phyloP scores from a whole-genome alignment of 1,284 basidiomycete genomes.

The Mycena citricolor region DNA sequence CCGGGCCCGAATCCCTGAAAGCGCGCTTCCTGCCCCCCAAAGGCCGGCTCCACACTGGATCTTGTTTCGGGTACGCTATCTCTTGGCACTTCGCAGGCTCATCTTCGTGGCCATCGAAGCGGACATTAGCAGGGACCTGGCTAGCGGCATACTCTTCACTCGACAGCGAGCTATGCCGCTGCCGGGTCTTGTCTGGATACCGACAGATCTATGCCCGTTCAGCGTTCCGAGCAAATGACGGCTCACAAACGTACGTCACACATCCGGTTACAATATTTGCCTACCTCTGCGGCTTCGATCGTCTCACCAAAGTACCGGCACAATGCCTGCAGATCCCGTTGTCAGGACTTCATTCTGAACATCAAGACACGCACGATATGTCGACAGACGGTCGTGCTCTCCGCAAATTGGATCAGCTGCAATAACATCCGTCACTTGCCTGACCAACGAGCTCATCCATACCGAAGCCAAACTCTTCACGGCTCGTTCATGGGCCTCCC shows the following conservation, averaged over 20 bases:
- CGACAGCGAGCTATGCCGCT: constrained; percentile 49
- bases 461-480: constrained; percentile 68
- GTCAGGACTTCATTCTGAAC: background rate
- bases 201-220: constrained; percentile 63
- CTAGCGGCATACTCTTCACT: constrained; percentile 42
- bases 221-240: background rate
- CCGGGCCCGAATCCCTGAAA: constrained; percentile 11
- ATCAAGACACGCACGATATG: constrained; percentile 56
- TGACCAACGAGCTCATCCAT: constrained; percentile 10
- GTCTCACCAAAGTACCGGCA: constrained; percentile 84
- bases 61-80: constrained; percentile 6
- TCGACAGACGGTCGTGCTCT: constrained; percentile 63
- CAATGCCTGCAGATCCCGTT: constrained; percentile 50
- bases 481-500: constrained; percentile 63
- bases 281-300: constrained; percentile 55
- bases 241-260: constrained; percentile 70
- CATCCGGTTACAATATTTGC: constrained; percentile 72
- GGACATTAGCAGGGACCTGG: constrained; percentile 29
- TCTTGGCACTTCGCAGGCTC: constrained; percentile 1
- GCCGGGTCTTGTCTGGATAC: constrained; percentile 62
- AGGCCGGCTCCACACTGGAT: constrained; percentile 3
- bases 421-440: background rate
- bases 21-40: constrained; percentile 29
- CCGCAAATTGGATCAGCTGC: constrained; percentile 68
- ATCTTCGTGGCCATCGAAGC: constrained; percentile 31